A percentile compares a stretch with the other conserved stretches of the same genome.
These are phyloP conservation scores for Tieghemostelium lacteum DNA, from an alignment of 78 protist genomes.

Conservation along the genomic window DNA sequence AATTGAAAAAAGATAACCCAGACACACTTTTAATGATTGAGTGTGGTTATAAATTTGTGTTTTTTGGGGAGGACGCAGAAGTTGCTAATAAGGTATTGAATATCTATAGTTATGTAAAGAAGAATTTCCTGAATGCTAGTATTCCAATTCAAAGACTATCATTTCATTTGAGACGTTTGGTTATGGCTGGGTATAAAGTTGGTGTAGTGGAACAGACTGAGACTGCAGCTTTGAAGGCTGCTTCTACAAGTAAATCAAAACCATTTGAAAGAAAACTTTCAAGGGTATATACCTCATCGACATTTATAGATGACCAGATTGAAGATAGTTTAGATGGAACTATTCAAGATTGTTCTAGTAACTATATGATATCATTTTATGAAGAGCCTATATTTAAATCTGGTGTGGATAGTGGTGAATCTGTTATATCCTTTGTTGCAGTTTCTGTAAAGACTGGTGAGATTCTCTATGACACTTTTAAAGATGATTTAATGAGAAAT, in stretches of 20 bases:
- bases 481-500: constrained; percentile 61
- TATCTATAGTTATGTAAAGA: constrained; percentile 43
- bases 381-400: background rate
- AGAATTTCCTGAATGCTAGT: constrained; percentile 78
- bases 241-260: constrained; percentile 20
- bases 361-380: constrained; percentile 63
- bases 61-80: constrained; percentile 77
- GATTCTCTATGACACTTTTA: constrained; percentile 75
- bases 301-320: constrained; percentile 76
- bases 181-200: constrained; percentile 90
- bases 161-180: constrained; percentile 82
- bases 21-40: constrained; percentile 87
- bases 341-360: constrained; percentile 20
- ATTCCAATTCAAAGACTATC: constrained; percentile 77
- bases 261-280: constrained; percentile 82
- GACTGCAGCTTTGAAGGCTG: constrained; percentile 89
- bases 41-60: constrained; percentile 83
- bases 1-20: constrained; percentile 74
- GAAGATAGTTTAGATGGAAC: constrained; percentile 14
- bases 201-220: constrained; percentile 94
- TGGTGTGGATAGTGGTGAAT: background rate
- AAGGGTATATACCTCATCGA: constrained; percentile 83
- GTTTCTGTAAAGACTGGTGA: constrained; percentile 86
- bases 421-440: constrained; percentile 55
- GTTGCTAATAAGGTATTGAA: constrained; percentile 66